Base-by-base conservation (phyloP, 257 asterid species). In the Striga asiatica region DNA sequence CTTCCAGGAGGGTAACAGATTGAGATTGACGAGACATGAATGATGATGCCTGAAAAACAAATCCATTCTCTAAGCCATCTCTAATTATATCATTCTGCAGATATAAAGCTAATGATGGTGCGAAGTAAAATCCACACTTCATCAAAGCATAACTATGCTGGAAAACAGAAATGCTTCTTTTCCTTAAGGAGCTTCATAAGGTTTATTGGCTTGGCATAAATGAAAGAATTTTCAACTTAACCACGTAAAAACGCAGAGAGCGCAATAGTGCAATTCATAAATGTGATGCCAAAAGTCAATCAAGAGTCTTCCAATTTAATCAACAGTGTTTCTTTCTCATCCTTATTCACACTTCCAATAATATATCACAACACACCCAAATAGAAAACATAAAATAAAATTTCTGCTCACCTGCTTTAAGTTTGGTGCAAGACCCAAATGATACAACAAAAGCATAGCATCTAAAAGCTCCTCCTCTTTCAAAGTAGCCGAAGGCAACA, bases 391-490 rank as follows among this genome's bases (percentile, higher is more conserved):
- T 19, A 13, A 48, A 57, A 12, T 27, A 16, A 7, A 17, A 42
- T 14, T 39, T 11, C 14, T 19, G 47, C 70, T 66, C 50, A 86
- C 98, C 98, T 86, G 96, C 81, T 86, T 89, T 76, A 86, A 87
- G 64, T 89, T 87, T 21, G 98, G 98, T 8, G 95, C 93, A 72
- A 89, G 78, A 54, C 98, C 98, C 88, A 89, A 73, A 76, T 86
- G 92, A 72, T 89, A 86, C 31, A 89, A 62, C 75, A 83, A 69
- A 56, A 89, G 92, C 98, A 89, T 83, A 58, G 89, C 84, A 78
- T 89, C 96, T 52, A 89, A 67, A 67, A 89, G 96, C 76, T 89
- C 98, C 69, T 89, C 96, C 80, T 89, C 98, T 66, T 83, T 89
- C 38, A 89, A 73, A 47, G 92, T 73, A 66, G 89, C 81, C 11